Percentiles rank a stretch among this genome's conserved stretches.
These are phyloP conservation scores for Seminavis robusta DNA, from an alignment of 108 stramenopile species.

Conservation along the genomic window DNA sequence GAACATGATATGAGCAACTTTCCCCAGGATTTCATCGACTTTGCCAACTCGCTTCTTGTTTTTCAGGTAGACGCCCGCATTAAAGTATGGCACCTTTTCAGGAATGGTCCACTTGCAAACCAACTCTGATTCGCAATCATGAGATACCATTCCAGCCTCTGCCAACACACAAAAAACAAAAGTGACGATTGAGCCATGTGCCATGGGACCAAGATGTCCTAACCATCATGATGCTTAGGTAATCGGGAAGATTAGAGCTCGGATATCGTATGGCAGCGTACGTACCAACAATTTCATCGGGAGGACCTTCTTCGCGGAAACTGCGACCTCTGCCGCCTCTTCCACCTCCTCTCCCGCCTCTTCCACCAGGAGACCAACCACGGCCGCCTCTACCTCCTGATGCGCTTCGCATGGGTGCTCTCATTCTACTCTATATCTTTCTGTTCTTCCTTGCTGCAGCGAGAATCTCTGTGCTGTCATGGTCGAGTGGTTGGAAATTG, in stretches of 20 bases:
- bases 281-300: slow-evolving; percentile 74
- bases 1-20: slow-evolving; percentile 90
- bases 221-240: not conserved
- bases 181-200: not conserved
- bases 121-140: slow-evolving; percentile 85
- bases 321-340: slow-evolving; percentile 37
- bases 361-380: slow-evolving; percentile 25
- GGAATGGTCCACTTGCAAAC: slow-evolving; percentile 69
- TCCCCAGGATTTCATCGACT: slow-evolving; percentile 97
- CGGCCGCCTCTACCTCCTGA: slow-evolving; percentile 9
- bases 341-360: slow-evolving; percentile 49
- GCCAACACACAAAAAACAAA: not conserved
- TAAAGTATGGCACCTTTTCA: slow-evolving; percentile 96
- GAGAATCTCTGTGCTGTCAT: not conserved
- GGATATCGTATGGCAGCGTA: not conserved
- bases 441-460: not conserved
- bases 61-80: slow-evolving; percentile 96
- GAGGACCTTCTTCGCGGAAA: slow-evolving; percentile 77
- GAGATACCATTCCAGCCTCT: slow-evolving; percentile 73
- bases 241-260: not conserved
- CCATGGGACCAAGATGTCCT: not conserved
- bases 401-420: too few species aligned
- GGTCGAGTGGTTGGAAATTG: not conserved
- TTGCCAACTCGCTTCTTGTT: slow-evolving; percentile 98
- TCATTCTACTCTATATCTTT: slow-evolving; percentile 10